Conservation (phyloP, 768 basidiomycete species). For the Serendipita sp. region DNA sequence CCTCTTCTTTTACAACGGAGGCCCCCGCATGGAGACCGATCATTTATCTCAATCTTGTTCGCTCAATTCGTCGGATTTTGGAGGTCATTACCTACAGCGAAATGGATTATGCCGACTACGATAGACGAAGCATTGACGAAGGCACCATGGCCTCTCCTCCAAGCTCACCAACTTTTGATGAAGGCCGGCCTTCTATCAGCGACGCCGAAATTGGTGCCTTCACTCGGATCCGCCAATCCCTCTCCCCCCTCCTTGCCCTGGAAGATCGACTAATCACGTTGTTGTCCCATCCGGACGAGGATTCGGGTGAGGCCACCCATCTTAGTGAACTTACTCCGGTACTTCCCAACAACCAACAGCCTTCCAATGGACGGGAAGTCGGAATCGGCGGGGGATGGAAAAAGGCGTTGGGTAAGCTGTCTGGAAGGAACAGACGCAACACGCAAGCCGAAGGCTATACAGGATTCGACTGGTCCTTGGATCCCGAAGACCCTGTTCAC, state of each 20-base stretch:
- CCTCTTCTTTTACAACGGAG: conserved; percentile 60
- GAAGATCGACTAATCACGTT: conserved; percentile 52
- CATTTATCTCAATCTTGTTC: conserved; percentile 75
- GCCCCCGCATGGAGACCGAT: conserved; percentile 76
- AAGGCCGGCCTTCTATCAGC: conserved; percentile 35
- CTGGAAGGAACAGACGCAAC: background rate
- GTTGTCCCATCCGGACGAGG: conserved; percentile 54
- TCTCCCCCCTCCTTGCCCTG: conserved; percentile 52
- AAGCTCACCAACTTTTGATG: conserved; percentile 34
- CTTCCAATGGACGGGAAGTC: background rate
- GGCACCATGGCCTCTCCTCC: conserved; percentile 35
- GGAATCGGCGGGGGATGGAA: conserved; percentile 27
- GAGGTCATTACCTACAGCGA: conserved; percentile 52
- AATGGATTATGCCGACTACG: conserved; percentile 37
- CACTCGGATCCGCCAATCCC: conserved; percentile 19
- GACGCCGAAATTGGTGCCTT: conserved; percentile 44
- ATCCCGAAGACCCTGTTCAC: conserved; percentile 69
- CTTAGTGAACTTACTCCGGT: conserved; percentile 30
- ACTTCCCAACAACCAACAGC: conserved; percentile 12
- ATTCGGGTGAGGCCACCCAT: conserved; percentile 41
- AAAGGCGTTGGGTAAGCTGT: conserved; percentile 9
- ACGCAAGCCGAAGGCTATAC: background rate
- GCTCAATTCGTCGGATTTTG: conserved; percentile 61
- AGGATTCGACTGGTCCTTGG: conserved; percentile 63
- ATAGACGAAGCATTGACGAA: conserved; percentile 22